Conservation (phyloP, 1,284 basidiomycete species). For the Tremellales sp. region DNA sequence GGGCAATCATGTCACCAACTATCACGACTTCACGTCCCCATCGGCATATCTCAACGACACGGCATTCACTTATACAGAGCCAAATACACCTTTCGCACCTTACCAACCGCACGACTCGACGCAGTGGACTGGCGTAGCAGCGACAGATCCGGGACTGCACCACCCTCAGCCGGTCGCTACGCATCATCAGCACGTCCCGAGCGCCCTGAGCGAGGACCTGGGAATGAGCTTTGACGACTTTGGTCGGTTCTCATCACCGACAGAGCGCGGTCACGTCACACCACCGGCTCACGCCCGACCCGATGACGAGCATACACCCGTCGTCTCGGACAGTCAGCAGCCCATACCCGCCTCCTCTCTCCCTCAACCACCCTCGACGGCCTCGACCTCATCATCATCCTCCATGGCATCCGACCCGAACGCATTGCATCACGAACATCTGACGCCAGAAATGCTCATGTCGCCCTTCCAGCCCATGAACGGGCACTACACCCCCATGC, state of each 20-base stretch:
- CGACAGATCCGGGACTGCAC: too few relatives aligned
- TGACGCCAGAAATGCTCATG: too few relatives aligned
- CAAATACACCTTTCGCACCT: conserved; percentile 9
- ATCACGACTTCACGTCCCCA: conserved; percentile 17
- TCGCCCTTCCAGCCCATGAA: not conserved
- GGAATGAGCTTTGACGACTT: not conserved
- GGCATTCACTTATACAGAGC: conserved; percentile 7
- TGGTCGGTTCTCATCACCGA: not conserved
- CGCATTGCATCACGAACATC: too few relatives aligned
- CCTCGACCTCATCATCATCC: not conserved
- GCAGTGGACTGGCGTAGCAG: too few relatives aligned
- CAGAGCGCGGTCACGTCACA: conserved; percentile 2
- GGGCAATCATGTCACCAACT: not conserved
- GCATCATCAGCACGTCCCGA: not conserved
- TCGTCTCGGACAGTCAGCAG: conserved; percentile 8
- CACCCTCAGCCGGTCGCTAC: not conserved
- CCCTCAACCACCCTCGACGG: conserved; percentile 7
- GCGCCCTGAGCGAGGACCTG: conserved; percentile 2
- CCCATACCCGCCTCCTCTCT: conserved; percentile 7
- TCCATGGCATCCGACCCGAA: too few relatives aligned
- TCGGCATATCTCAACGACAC: conserved; percentile 19
- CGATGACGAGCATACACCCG: conserved; percentile 13
- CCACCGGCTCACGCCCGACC: conserved; percentile 6
- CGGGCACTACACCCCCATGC: not conserved
- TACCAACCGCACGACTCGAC: not conserved